Conservation (phyloP, 441 rosid species). For the Hura crepitans region DNA sequence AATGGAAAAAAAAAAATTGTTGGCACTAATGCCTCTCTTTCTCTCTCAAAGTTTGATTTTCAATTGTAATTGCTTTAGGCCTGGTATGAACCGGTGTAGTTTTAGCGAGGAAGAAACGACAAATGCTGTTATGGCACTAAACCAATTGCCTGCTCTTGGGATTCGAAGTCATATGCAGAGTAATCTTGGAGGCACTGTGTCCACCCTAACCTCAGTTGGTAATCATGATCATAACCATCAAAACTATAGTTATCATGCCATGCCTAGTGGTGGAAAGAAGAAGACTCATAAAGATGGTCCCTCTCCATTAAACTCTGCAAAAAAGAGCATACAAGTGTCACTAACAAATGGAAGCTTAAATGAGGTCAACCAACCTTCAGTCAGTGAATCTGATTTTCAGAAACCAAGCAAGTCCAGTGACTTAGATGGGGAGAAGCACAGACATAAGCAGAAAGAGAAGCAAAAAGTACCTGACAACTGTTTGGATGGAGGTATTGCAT, state of each 20-base stretch:
- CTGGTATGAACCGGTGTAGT: conserved; percentile 72
- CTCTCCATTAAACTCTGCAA: conserved; percentile 33
- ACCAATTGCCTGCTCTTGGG: conserved; percentile 43
- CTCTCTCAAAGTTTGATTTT: conserved; percentile 27
- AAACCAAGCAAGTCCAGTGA: conserved; percentile 37
- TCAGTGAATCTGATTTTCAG: conserved; percentile 36
- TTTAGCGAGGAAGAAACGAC: conserved; percentile 77
- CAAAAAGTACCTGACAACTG: conserved; percentile 42
- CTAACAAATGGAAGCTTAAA: conserved; percentile 33
- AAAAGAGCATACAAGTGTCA: conserved; percentile 38
- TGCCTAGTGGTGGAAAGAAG: conserved; percentile 40
- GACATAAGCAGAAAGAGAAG: conserved; percentile 58
- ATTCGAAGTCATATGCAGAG: conserved; percentile 42
- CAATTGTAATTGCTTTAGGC: conserved; percentile 49
- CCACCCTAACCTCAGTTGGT: conserved; percentile 27
- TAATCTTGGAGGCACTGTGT: conserved; percentile 30
- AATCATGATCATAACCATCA: conserved; percentile 29
- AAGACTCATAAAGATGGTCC: conserved; percentile 43
- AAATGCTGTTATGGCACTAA: conserved; percentile 47
- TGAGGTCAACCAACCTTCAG: conserved; percentile 36
- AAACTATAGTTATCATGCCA: conserved; percentile 28
- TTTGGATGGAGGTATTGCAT: conserved; percentile 68
- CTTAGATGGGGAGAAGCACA: conserved; percentile 43
- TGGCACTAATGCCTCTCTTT: neutral
- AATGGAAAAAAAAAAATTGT: neutral